Conservation (phyloP, 768 basidiomycete species). For the Boletus barrowsii region DNA sequence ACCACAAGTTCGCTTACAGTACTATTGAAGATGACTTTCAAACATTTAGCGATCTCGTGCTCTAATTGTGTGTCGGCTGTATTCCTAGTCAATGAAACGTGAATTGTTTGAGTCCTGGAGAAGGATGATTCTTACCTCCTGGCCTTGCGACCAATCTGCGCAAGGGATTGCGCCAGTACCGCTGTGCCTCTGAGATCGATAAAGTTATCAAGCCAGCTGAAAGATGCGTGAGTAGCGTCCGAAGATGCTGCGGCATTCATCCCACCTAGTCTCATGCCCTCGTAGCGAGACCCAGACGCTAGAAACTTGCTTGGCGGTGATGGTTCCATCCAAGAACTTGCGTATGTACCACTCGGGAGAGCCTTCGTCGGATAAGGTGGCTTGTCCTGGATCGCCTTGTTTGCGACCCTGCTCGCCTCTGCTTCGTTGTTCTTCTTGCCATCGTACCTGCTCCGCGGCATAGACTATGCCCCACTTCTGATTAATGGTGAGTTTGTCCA, state of each 20-base stretch:
- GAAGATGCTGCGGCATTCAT: conserved; percentile 4
- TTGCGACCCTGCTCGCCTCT: conserved; percentile 60
- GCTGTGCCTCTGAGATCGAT: conserved; percentile 76
- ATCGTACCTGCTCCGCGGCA: conserved; percentile 76
- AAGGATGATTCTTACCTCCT: conserved; percentile 47
- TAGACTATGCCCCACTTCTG: conserved; percentile 93
- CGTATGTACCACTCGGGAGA: conserved; percentile 92
- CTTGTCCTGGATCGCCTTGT: conserved; percentile 57
- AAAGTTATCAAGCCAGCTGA: conserved; percentile 80
- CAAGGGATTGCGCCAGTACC: conserved; percentile 76
- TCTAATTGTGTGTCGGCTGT: conserved; percentile 68
- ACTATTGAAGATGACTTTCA: conserved; percentile 78
- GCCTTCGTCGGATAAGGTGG: conserved; percentile 54
- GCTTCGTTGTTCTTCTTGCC: conserved; percentile 69
- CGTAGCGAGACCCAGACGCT: conserved; percentile 75
- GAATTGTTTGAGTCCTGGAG: not conserved
- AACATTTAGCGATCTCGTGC: conserved; percentile 84
- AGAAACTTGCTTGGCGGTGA: conserved; percentile 76
- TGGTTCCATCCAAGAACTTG: conserved; percentile 83
- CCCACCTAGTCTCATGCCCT: conserved; percentile 77
- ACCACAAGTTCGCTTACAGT: conserved; percentile 37
- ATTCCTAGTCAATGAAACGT: conserved; percentile 11
- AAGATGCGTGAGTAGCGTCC: conserved; percentile 16
- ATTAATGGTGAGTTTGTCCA: conserved; percentile 61
- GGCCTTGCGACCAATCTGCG: conserved; percentile 71